These are phyloP conservation scores for Digitaria exilis DNA, from an alignment of 202 grass and related monocot genomes.

Conservation along the genomic window DNA sequence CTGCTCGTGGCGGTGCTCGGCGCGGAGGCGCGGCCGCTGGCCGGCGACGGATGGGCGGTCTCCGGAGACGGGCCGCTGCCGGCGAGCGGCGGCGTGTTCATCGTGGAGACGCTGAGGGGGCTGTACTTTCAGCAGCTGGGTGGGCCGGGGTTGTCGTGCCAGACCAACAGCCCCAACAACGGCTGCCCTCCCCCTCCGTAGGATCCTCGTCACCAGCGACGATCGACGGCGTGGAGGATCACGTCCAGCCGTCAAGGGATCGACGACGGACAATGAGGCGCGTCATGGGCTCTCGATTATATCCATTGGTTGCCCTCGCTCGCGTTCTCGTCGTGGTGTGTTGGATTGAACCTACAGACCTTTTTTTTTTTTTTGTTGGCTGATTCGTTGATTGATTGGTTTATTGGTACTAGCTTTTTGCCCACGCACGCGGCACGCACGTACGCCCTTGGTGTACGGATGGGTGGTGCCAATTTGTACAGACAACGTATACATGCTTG, in stretches of 20 bases:
- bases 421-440: neutral
- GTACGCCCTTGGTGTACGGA: neutral
- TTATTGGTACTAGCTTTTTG: slow-evolving; percentile 14
- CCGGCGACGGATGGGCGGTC: slow-evolving; percentile 2
- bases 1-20: slow-evolving; percentile 21
- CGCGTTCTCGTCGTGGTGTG: neutral
- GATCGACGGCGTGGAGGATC: too few relatives aligned
- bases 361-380: neutral
- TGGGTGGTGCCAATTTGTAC: slow-evolving; percentile 27
- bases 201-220: neutral
- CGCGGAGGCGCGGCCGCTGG: slow-evolving; percentile 41
- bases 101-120: slow-evolving; percentile 40
- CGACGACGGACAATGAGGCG: neutral
- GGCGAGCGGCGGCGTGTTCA: neutral
- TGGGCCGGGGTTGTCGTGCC: slow-evolving; percentile 42
- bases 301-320: neutral
- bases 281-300: neutral
- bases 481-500: neutral
- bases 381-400: slow-evolving; percentile 41
- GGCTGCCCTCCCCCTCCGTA: slow-evolving; percentile 42
- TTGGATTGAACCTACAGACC: too few relatives aligned
- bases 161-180: slow-evolving; percentile 59
- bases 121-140: slow-evolving; percentile 49
- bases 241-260: neutral
- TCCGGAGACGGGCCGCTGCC: neutral